Percentiles rank a stretch among this genome's conserved stretches.
Conservation (phyloP, 2,329 filamentous ascomycete genomes). For the Dactylellina cionopaga region DNA sequence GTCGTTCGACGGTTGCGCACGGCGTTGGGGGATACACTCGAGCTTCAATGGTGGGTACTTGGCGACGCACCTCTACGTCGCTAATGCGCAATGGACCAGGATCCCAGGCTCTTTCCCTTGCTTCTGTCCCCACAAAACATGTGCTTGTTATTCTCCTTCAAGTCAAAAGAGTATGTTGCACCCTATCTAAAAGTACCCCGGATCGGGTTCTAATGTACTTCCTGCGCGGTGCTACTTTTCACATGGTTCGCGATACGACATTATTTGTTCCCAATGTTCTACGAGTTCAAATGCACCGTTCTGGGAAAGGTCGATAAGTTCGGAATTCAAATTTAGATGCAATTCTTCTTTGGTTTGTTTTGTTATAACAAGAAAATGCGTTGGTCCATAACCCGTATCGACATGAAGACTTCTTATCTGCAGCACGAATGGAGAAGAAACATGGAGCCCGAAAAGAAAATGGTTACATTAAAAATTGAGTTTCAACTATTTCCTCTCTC, state of each 20-base stretch:
- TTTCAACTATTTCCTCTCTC: no score
- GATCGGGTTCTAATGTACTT: no score
- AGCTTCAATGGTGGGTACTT: constrained; percentile 27
- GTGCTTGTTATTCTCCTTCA: background rate
- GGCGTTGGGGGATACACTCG: constrained; percentile 20
- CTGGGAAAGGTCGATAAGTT: no score
- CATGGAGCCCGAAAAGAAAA: background rate
- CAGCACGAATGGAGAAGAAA: background rate
- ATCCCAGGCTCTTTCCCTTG: background rate
- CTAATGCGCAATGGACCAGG: constrained; percentile 34
- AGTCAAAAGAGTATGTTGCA: no score
- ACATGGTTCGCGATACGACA: no score
- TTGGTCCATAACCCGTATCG: constrained; percentile 26
- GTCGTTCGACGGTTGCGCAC: constrained; percentile 28
- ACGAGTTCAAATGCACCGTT: no score
- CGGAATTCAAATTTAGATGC: no score
- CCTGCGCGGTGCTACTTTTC: no score
- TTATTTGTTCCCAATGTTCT: no score
- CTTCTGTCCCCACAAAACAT: background rate
- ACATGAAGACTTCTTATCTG: constrained; percentile 13
- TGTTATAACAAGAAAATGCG: background rate
- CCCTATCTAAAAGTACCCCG: no score
- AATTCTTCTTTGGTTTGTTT: no score
- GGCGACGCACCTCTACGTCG: constrained; percentile 29
- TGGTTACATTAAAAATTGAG: no score